Evolutionary conservation across 352 stramenopile species (phyloP).

Genomic region (Discostella stelligera): DNA sequence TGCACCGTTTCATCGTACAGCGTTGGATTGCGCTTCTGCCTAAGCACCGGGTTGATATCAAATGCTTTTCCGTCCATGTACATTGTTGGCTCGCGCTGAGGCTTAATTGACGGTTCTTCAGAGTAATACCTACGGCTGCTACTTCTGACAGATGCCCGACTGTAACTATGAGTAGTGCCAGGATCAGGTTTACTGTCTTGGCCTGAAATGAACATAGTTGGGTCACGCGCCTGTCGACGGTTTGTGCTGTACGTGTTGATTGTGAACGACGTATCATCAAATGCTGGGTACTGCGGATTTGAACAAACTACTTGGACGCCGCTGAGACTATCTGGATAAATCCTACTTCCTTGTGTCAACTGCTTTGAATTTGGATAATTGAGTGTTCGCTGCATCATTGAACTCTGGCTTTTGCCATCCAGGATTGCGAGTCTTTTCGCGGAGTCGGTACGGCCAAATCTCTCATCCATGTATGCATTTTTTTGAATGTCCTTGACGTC

Average conservation of each 20-base stretch:
- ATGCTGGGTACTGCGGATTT: background rate
- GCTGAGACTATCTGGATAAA: background rate
- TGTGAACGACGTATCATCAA: background rate
- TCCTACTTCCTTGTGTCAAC: background rate
- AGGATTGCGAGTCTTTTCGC: background rate
- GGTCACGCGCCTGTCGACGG: background rate
- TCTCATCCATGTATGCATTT: conserved; percentile 16
- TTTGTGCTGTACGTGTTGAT: background rate
- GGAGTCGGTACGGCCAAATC: background rate
- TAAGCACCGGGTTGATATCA: conserved; percentile 25
- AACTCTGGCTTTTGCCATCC: background rate
- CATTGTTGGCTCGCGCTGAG: conserved; percentile 41
- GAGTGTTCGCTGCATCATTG: background rate
- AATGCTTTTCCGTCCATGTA: conserved; percentile 20
- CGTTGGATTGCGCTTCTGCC: background rate
- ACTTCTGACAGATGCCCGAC: conserved; percentile 9
- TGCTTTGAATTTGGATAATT: background rate
- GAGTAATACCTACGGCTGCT: conserved; percentile 2
- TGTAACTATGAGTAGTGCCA: conserved; percentile 17
- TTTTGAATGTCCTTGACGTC: conserved; percentile 5
- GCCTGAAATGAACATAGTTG: conserved; percentile 27
- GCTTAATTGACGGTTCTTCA: conserved; percentile 40
- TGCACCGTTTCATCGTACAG: too few species aligned
- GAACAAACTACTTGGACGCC: background rate
- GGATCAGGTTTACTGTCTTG: conserved; percentile 32